These are phyloP conservation scores for Crepidotus variabilis DNA, from an alignment of 768 basidiomycete genomes.

Conservation along the genomic window DNA sequence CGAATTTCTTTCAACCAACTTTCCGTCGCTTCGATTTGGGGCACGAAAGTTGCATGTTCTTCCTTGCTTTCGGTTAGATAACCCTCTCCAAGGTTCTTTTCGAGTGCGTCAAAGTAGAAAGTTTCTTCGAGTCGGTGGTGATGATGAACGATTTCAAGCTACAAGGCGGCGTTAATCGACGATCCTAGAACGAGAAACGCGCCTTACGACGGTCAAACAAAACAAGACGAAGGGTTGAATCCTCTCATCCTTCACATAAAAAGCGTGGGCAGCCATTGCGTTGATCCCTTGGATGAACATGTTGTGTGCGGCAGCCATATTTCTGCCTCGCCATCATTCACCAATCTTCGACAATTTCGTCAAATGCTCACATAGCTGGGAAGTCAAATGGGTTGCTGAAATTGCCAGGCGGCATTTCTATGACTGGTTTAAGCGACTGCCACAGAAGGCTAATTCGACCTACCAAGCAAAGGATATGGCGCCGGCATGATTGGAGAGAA, in stretches of 20 bases:
- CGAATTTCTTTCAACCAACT: slow-evolving; percentile 50
- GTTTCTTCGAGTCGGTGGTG: slow-evolving; percentile 28
- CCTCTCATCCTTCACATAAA: slow-evolving; percentile 16
- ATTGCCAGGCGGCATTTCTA: slow-evolving; percentile 22
- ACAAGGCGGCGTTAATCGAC: background rate
- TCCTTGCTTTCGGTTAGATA: slow-evolving; percentile 21
- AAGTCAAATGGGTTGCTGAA: slow-evolving; percentile 24
- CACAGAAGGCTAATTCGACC: background rate
- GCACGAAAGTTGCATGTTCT: slow-evolving; percentile 23
- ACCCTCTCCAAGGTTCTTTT: slow-evolving; percentile 22
- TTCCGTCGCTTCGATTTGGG: slow-evolving; percentile 19
- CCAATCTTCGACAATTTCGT: background rate
- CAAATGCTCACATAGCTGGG: slow-evolving; percentile 20
- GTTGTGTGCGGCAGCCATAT: slow-evolving; percentile 28
- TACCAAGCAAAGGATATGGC: slow-evolving; percentile 16
- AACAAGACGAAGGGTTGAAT: slow-evolving; percentile 24
- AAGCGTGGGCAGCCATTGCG: slow-evolving; percentile 22
- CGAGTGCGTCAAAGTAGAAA: slow-evolving; percentile 20
- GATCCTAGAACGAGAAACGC: too few species aligned
- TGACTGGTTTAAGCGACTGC: background rate
- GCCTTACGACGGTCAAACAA: slow-evolving; percentile 20
- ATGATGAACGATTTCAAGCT: slow-evolving; percentile 23
- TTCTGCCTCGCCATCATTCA: slow-evolving; percentile 12
- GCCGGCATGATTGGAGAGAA: slow-evolving; percentile 12
- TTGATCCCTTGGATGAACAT: slow-evolving; percentile 26